These are phyloP conservation scores for Chytriomyces hyalinus DNA, from an alignment of 192 early-diverging fungal genomes.

Conservation along the genomic window DNA sequence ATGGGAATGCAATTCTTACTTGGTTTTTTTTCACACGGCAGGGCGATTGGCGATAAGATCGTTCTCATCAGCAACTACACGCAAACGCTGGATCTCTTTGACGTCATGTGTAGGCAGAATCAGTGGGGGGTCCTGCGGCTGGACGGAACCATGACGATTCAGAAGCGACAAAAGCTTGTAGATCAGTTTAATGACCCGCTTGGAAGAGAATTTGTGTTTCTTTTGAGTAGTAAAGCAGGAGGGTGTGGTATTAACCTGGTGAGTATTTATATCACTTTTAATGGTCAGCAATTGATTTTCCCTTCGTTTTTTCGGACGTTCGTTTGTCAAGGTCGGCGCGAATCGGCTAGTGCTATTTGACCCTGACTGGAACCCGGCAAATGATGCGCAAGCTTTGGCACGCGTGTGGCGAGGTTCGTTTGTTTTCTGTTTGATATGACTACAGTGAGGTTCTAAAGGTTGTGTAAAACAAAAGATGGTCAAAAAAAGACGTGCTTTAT, in stretches of 20 bases:
- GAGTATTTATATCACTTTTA: neutral
- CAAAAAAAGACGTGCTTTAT: conserved; percentile 85
- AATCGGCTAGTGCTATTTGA: conserved; percentile 95
- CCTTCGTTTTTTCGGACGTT: conserved; percentile 14
- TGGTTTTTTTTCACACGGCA: conserved; percentile 69
- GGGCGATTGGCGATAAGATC: conserved; percentile 86
- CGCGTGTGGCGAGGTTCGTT: conserved; percentile 84
- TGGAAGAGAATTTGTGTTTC: conserved; percentile 86
- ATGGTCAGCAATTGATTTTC: conserved; percentile 3
- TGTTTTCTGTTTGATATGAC: neutral
- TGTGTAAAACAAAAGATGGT: conserved; percentile 46
- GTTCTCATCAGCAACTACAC: conserved; percentile 99
- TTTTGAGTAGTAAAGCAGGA: conserved; percentile 96
- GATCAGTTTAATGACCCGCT: conserved; percentile 95
- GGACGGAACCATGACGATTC: conserved; percentile 90
- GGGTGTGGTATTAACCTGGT: conserved; percentile 96
- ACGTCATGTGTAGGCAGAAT: conserved; percentile 78
- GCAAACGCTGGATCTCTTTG: conserved; percentile 94
- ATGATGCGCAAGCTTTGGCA: conserved; percentile 84
- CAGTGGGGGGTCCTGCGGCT: conserved; percentile 80
- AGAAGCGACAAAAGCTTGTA: conserved; percentile 93
- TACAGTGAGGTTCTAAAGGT: too few species aligned
- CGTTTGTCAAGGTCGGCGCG: conserved; percentile 77
- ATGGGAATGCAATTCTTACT: neutral
- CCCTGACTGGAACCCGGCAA: conserved; percentile 96